A percentile compares a stretch with the other conserved stretches of the same genome.
These are phyloP conservation scores for Colletotrichum coccodes DNA, from an alignment of 2,329 filamentous ascomycete genomes.

Conservation along the genomic window DNA sequence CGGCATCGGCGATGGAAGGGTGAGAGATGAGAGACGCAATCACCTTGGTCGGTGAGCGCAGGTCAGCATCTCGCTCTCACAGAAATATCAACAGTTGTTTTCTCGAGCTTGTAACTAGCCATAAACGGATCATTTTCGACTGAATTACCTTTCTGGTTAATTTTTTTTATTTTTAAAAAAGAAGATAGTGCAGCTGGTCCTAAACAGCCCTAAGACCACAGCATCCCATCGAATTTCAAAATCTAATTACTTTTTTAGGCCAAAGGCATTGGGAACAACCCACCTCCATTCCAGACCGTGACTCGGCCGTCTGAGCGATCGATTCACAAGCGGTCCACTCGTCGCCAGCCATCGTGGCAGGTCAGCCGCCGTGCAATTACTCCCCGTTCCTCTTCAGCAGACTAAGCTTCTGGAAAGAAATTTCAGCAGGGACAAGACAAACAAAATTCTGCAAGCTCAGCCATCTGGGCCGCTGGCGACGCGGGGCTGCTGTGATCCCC, in stretches of 20 bases:
- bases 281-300: background rate
- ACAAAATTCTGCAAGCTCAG: slow-evolving; percentile 27
- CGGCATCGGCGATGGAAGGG: slow-evolving; percentile 22
- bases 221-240: background rate
- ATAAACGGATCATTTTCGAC: no score
- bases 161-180: no score
- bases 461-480: background rate
- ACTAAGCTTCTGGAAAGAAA: slow-evolving; percentile 13
- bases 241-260: background rate
- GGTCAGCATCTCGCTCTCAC: background rate
- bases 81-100: background rate
- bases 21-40: slow-evolving; percentile 14
- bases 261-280: background rate
- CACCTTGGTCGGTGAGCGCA: slow-evolving; percentile 23
- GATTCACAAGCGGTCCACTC: background rate
- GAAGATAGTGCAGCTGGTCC: background rate
- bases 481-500: slow-evolving; percentile 8
- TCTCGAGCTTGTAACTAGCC: background rate
- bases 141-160: no score
- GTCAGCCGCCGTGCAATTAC: background rate
- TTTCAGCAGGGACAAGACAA: slow-evolving; percentile 26
- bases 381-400: background rate
- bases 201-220: background rate
- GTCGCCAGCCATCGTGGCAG: slow-evolving; percentile 3
- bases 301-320: background rate